Evolutionary conservation across 2,329 filamentous ascomycete genomes (phyloP).

Genomic region (Xenosphaeropsis pyriputrescens): DNA sequence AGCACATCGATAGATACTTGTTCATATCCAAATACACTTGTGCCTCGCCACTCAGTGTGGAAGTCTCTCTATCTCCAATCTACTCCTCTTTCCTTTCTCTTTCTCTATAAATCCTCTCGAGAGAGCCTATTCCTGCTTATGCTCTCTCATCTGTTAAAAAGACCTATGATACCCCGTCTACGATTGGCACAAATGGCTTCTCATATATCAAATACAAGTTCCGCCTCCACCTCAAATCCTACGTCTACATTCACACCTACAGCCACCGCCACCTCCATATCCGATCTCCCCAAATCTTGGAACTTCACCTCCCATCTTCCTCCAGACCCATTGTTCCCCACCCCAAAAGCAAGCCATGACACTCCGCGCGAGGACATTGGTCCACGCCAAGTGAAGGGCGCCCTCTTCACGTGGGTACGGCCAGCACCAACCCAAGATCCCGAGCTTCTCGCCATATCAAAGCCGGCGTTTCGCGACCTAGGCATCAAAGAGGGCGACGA

Average conservation of each 20-base stretch:
- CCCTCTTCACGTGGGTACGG: slow-evolving; percentile 81
- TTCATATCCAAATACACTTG: no score
- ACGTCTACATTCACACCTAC: no score
- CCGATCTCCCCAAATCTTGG: slow-evolving; percentile 50
- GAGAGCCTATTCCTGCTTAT: slow-evolving; percentile 8
- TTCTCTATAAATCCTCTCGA: neutral
- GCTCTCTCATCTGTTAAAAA: slow-evolving; percentile 12
- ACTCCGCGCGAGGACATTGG: slow-evolving; percentile 63
- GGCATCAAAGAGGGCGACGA: slow-evolving; percentile 57
- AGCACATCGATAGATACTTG: no score
- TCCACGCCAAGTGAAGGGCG: slow-evolving; percentile 72
- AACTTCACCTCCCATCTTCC: slow-evolving; percentile 53
- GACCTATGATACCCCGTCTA: slow-evolving; percentile 15
- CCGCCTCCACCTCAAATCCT: no score
- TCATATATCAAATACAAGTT: slow-evolving; percentile 18
- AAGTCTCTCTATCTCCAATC: no score
- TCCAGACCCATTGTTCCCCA: slow-evolving; percentile 63
- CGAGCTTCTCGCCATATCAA: slow-evolving; percentile 70
- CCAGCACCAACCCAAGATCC: slow-evolving; percentile 59
- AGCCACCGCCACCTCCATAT: slow-evolving; percentile 19
- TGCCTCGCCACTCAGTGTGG: no score
- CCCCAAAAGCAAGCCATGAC: slow-evolving; percentile 66
- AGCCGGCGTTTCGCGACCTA: slow-evolving; percentile 66
- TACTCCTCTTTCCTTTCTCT: no score
- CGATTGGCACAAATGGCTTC: slow-evolving; percentile 29